phyloP scores from a whole-genome alignment of 371 early-diverging fungal genomes.

The Haplosporangium sp. region DNA sequence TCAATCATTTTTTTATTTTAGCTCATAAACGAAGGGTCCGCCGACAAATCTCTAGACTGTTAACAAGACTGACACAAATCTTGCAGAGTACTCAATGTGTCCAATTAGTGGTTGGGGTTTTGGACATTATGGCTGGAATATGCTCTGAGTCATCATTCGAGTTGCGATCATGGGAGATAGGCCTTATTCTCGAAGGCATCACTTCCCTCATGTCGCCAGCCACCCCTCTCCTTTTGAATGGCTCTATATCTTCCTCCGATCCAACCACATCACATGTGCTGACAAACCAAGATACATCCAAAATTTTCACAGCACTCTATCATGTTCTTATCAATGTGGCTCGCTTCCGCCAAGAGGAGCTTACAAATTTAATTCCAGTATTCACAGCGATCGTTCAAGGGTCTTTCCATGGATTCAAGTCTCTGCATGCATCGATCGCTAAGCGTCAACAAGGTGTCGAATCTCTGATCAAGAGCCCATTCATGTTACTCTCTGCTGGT shows the following conservation, averaged over 20 bases:
- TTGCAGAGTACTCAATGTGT: constrained; percentile 56
- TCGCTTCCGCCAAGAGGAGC: constrained; percentile 60
- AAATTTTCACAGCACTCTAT: constrained; percentile 60
- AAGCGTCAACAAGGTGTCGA: constrained; percentile 50
- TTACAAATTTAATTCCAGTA: constrained; percentile 62
- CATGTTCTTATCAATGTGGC: constrained; percentile 59
- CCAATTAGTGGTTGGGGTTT: constrained; percentile 48
- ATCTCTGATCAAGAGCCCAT: constrained; percentile 41
- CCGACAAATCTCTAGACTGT: constrained; percentile 57
- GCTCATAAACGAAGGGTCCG: constrained; percentile 60
- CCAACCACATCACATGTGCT: background rate
- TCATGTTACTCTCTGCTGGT: constrained; percentile 50
- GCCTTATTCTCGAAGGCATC: constrained; percentile 46
- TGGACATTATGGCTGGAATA: constrained; percentile 58
- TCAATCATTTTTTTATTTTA: constrained; percentile 2
- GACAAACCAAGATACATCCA: constrained; percentile 52
- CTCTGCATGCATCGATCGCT: constrained; percentile 64
- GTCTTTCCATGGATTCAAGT: constrained; percentile 68
- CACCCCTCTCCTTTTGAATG: constrained; percentile 21
- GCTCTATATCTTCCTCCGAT: background rate
- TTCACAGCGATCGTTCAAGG: constrained; percentile 63
- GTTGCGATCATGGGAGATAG: constrained; percentile 51
- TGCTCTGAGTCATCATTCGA: constrained; percentile 56
- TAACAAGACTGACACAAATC: constrained; percentile 57
- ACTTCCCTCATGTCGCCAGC: constrained; percentile 39